These are phyloP conservation scores for Chrysosporium keratinophilum DNA, from an alignment of 2,329 filamentous ascomycete genomes.

Conservation along the genomic window DNA sequence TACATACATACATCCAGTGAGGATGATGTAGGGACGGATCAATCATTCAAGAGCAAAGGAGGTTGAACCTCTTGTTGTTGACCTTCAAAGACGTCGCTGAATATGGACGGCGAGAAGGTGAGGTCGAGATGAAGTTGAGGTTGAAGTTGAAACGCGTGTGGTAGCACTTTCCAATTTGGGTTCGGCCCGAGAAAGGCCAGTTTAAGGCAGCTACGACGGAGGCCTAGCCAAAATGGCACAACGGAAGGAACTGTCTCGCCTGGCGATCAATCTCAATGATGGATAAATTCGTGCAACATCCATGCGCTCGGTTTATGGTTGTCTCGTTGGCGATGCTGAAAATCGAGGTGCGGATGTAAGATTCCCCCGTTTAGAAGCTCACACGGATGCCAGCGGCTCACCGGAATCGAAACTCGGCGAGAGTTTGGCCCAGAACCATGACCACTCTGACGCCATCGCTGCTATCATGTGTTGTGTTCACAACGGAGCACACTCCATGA, in stretches of 20 bases:
- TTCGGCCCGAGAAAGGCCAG: slow-evolving; percentile 3
- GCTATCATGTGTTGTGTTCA: background rate
- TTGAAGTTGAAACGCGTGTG: background rate
- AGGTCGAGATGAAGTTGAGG: background rate
- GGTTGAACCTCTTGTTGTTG: too few species aligned
- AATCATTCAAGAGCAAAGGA: too few species aligned
- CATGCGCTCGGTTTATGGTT: too few species aligned
- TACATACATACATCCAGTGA: too few species aligned
- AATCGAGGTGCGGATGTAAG: background rate
- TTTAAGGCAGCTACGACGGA: background rate
- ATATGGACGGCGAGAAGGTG: background rate
- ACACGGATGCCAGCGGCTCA: background rate
- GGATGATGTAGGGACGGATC: too few species aligned
- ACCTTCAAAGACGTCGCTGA: too few species aligned
- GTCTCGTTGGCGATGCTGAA: background rate
- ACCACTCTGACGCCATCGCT: background rate
- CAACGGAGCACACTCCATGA: background rate
- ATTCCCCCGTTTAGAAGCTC: background rate
- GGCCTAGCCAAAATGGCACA: background rate
- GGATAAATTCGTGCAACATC: too few species aligned
- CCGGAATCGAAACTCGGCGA: too few species aligned
- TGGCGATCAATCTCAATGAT: too few species aligned
- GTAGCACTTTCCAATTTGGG: background rate
- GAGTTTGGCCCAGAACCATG: background rate
- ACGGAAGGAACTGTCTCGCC: too few species aligned